Base-by-base conservation (phyloP, 169 alveolate genomes). In the Eimeria acervulina region DNA sequence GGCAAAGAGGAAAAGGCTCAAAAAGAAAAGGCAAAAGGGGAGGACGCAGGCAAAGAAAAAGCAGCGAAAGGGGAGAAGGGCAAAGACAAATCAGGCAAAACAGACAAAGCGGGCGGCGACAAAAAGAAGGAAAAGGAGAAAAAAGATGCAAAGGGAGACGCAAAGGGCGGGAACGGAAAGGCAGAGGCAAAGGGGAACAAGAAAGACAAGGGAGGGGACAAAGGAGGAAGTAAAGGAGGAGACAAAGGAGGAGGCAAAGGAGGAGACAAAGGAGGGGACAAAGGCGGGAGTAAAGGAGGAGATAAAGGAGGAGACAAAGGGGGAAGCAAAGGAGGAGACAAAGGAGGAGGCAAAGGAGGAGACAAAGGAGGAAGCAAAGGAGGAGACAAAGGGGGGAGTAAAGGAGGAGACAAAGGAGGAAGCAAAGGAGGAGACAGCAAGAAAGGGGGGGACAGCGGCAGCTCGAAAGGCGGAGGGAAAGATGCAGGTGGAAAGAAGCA, bases 401-500 rank as follows among this genome's bases (percentile, higher is more conserved):
- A 33, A 5, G 85, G 36, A 74, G 44, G 28, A 31, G 84, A 74
- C 51, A 36, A 19, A 12, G 31, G 33, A 36, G 52, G 31, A 74
- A 59, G 15, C 31, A 74, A 74, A 21, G 80, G 80, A 36, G 17
- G 23, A 78, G 42, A 33, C 31, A 42, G 61, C 88, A 78, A 61
- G n/a, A 42, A 78, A 78, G 55, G 88, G 38, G 33, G 44, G 44
- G 44, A 42, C 4, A 23, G 63, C 88, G 38, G 88, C n/a, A n/a
- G n/a, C n/a, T n/a, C n/a, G 23, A 3, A 78, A 78, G 61, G 88
- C 31, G 33, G 61, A 55, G 33, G 90, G 26, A n/a, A 80, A 80
- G 59, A 47, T 47, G 55, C 55, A 47, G 55, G 55, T 5, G 55
- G 12, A 47, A 47, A 47, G 55, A 47, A 47, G 12, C 19, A 5